Conservation (phyloP, 345 rosid genomes). For the Bruguiera gymnorhiza region DNA sequence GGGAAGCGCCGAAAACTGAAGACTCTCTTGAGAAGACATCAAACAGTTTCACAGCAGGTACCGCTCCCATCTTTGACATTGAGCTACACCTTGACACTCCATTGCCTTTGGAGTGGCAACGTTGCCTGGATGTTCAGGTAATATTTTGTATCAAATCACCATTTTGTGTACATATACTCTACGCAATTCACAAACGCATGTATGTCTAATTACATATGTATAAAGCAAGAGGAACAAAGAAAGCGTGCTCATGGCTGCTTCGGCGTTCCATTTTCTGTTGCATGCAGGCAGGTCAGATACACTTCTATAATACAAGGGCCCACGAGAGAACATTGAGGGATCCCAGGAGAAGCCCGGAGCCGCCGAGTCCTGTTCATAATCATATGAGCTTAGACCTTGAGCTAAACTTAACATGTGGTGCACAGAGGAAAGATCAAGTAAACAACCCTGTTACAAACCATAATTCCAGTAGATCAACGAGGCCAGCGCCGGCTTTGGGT, state of each 20-base stretch:
- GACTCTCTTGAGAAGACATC: slow-evolving; percentile 25
- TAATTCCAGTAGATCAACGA: slow-evolving; percentile 8
- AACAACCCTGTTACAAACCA: background rate
- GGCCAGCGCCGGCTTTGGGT: background rate
- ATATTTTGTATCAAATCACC: background rate
- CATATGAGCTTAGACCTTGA: slow-evolving; percentile 71
- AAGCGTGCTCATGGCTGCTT: too few species aligned
- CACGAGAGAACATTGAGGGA: slow-evolving; percentile 49
- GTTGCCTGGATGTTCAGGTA: slow-evolving; percentile 69
- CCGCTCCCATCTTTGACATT: slow-evolving; percentile 23
- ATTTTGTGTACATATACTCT: too few species aligned
- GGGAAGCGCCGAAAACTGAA: slow-evolving; percentile 28
- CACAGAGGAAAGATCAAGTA: slow-evolving; percentile 10
- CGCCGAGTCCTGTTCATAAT: slow-evolving; percentile 21
- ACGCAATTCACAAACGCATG: too few species aligned
- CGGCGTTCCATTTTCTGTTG: background rate
- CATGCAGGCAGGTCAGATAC: slow-evolving; percentile 60
- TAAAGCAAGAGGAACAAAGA: too few species aligned
- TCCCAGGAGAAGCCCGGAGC: slow-evolving; percentile 39
- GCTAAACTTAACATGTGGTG: slow-evolving; percentile 44
- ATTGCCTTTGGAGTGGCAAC: slow-evolving; percentile 51
- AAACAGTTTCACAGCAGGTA: slow-evolving; percentile 13
- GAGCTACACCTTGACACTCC: slow-evolving; percentile 54
- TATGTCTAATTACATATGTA: too few species aligned
- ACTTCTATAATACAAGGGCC: slow-evolving; percentile 55